Evolutionary conservation across 2,329 filamentous ascomycete genomes (phyloP), one percentile per base, ranked within the genome.

Genomic region (Annulohypoxylon truncatum): DNA sequence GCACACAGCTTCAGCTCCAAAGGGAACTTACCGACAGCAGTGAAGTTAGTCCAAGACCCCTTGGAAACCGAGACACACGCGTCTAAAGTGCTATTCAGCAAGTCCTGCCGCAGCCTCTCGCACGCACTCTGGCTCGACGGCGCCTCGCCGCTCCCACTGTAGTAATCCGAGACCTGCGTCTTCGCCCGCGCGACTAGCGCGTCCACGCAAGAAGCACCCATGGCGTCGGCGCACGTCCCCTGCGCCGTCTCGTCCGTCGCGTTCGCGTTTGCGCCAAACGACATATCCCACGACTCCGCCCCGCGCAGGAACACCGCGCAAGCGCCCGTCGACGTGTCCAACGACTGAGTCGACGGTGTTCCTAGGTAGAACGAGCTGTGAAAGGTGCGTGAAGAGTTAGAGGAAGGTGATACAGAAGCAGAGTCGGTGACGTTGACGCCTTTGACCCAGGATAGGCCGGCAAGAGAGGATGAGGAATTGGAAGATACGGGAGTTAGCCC

Each of bases 261-360:
- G 3, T 35, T 44, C 6, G 35, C 38, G 2, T 35, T 40, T 13
- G n/a, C 12, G 22, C 58, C 54, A 53, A 72, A 73, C 2, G 61
- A 40, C 4, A 72, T 8, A 4, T 38, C 12, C 44, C 24, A 22
- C 4, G 28, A 10, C 1, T 56, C 59, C 8, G 61, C 47, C 3
- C 68, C 69, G 20, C 71, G 69, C 10, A 73, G 35, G 33, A 74
- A 66, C n/a, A 74, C 50, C 9, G 72, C 58, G 40, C 71, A 74
- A 0, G 55, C 67, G 18, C 71, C 68, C 4, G 70, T 73, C 7
- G 50, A 59, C 18, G 40, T 35, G 20, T 38, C 33, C 2, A 74
- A 9, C 1, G 68, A n/a, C 7, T 48, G 59, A 4, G 58, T 59
- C 15, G 70, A 46, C 20, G 72, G 60, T 8, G 60, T 54, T 50